Conservation (phyloP, 2,329 filamentous ascomycete genomes). For the Aaosphaeria arxii region DNA sequence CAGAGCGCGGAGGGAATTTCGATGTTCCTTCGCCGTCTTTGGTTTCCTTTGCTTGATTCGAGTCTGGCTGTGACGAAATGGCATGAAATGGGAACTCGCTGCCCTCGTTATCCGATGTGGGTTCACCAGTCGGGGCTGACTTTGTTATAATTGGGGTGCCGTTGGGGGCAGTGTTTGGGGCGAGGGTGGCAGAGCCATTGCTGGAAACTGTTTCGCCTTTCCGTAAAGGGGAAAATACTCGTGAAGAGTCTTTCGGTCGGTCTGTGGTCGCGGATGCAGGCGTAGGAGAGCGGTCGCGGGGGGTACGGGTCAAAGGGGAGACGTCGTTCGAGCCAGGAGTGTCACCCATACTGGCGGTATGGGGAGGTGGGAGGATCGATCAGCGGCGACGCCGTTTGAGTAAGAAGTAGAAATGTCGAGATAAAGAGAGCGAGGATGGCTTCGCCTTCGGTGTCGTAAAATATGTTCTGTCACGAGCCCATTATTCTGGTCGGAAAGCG, state of each 20-base stretch:
- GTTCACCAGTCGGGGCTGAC: constrained; percentile 28
- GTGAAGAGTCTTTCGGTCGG: constrained; percentile 14
- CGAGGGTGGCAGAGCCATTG: constrained; percentile 4
- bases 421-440: not conserved
- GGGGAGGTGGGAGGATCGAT: not conserved
- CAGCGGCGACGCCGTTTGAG: not conserved
- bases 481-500: too few species aligned
- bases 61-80: constrained; percentile 1
- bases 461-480: too few species aligned
- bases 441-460: too few species aligned
- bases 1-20: constrained; percentile 15
- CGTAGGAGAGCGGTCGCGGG: constrained; percentile 20
- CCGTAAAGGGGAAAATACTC: constrained; percentile 24
- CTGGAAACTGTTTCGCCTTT: constrained; percentile 14
- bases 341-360: constrained; percentile 20
- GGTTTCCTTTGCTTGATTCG: not conserved
- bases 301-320: constrained; percentile 21
- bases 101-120: constrained; percentile 22
- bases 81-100: constrained; percentile 36
- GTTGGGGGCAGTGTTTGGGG: constrained; percentile 6
- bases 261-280: constrained; percentile 9
- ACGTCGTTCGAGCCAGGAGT: constrained; percentile 22
- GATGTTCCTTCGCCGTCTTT: constrained; percentile 10
- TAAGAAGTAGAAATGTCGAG: not conserved
- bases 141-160: constrained; percentile 27